A percentile compares a stretch with the other conserved stretches of the same genome.
Conservation (phyloP, 2,329 filamentous ascomycete genomes). For the Microsporum audouinii region DNA sequence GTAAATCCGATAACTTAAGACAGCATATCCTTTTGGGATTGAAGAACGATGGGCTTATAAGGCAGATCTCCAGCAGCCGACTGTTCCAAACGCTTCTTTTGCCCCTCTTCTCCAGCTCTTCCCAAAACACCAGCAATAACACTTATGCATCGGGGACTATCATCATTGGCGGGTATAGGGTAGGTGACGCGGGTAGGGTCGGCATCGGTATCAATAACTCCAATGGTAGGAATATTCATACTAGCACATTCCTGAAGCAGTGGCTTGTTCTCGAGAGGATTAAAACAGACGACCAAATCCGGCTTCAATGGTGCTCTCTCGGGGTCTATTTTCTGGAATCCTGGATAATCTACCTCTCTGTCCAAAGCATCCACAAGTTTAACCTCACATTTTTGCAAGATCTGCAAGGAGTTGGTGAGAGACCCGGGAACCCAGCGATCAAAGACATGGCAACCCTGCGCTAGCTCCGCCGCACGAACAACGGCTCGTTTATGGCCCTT, state of each 20-base stretch:
- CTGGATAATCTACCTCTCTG: constrained; percentile 47
- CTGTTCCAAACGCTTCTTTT: constrained; percentile 51
- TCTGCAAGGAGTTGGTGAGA: constrained; percentile 86
- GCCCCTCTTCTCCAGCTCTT: constrained; percentile 68
- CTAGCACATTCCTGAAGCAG: constrained; percentile 82
- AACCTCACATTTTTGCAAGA: constrained; percentile 57
- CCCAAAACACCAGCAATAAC: constrained; percentile 79
- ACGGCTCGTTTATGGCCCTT: constrained; percentile 70
- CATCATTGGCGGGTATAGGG: constrained; percentile 91
- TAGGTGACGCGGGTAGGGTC: constrained; percentile 94
- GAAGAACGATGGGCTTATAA: constrained; percentile 30
- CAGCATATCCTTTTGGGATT: too few relatives aligned
- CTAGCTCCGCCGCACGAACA: constrained; percentile 65
- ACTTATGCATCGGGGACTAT: constrained; percentile 73
- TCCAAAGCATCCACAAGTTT: constrained; percentile 72
- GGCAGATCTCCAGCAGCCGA: constrained; percentile 53
- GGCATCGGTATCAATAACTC: constrained; percentile 84
- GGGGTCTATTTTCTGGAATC: neutral
- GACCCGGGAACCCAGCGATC: constrained; percentile 84
- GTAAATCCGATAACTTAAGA: neutral
- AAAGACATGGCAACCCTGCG: constrained; percentile 76
- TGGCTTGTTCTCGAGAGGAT: constrained; percentile 84
- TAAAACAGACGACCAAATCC: constrained; percentile 84
- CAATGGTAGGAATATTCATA: constrained; percentile 84
- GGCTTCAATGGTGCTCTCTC: constrained; percentile 61